Evolutionary conservation across 257 asterid genomes (phyloP).

Genomic region (Prunella vulgaris): DNA sequence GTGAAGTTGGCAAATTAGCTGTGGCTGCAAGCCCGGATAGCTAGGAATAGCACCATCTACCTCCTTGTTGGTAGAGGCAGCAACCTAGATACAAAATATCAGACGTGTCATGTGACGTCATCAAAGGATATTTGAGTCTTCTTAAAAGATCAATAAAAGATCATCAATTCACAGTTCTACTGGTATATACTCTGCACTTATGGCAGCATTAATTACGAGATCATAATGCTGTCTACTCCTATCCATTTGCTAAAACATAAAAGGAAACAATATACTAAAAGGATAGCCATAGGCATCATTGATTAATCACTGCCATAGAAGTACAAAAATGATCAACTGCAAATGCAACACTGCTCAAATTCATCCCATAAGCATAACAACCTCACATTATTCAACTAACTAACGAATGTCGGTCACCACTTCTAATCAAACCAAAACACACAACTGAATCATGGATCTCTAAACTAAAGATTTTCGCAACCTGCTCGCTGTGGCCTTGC

Average conservation of each 20-base stretch:
- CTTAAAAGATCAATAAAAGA: not conserved
- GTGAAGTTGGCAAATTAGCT: slow-evolving; percentile 94
- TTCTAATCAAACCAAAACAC: not conserved
- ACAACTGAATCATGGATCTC: not conserved
- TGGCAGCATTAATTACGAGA: too few species aligned
- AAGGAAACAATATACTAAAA: too few species aligned
- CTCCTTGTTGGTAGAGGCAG: slow-evolving; percentile 96
- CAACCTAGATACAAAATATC: slow-evolving; percentile 46
- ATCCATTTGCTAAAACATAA: too few species aligned
- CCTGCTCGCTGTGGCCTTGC: slow-evolving; percentile 97
- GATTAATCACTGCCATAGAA: not conserved
- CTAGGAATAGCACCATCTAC: slow-evolving; percentile 72
- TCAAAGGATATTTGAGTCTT: not conserved
- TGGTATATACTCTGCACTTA: too few species aligned
- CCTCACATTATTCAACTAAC: not conserved
- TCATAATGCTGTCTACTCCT: too few species aligned
- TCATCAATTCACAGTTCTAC: not conserved
- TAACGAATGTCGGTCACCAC: not conserved
- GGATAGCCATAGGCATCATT: too few species aligned
- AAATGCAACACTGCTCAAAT: not conserved
- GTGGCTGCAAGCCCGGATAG: slow-evolving; percentile 91
- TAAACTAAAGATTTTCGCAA: slow-evolving; percentile 11
- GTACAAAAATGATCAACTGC: not conserved
- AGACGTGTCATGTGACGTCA: not conserved
- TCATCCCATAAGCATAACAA: not conserved